These are phyloP conservation scores for Citrus inodora DNA, from an alignment of 345 rosid species.

Conservation along the genomic window DNA sequence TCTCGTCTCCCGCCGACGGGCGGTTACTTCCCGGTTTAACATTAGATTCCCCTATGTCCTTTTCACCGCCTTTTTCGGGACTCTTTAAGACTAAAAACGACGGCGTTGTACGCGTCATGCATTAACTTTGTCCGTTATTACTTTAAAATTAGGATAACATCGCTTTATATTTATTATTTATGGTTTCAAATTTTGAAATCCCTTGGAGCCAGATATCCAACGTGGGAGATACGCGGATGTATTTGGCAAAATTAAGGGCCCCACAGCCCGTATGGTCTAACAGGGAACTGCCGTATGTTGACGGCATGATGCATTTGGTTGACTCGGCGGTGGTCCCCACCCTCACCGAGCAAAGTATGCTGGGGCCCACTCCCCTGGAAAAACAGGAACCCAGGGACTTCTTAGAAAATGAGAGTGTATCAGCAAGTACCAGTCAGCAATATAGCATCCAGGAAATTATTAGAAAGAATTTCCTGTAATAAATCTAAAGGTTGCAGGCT, in stretches of 20 bases:
- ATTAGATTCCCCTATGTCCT: neutral
- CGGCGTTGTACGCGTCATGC: neutral
- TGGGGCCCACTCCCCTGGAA: neutral
- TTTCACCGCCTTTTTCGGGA: neutral
- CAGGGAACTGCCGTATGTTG: constrained; percentile 1
- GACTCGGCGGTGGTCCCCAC: neutral
- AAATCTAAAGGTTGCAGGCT: neutral
- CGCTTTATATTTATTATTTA: too few species aligned
- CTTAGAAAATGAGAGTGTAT: neutral
- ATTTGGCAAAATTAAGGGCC: neutral
- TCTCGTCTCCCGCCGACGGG: neutral
- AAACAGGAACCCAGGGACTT: neutral
- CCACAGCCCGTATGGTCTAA: neutral
- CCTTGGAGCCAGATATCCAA: neutral
- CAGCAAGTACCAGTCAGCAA: neutral
- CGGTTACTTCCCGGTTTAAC: neutral
- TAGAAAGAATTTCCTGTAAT: too few species aligned
- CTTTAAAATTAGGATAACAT: too few species aligned
- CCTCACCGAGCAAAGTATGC: neutral
- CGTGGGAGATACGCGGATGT: neutral
- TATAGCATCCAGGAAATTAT: neutral
- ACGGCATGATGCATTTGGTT: neutral
- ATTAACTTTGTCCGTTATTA: too few species aligned
- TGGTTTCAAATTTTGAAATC: neutral
- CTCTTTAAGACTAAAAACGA: neutral